Base-by-base conservation (phyloP, 257 asterid species). In the Primulina tabacum region DNA sequence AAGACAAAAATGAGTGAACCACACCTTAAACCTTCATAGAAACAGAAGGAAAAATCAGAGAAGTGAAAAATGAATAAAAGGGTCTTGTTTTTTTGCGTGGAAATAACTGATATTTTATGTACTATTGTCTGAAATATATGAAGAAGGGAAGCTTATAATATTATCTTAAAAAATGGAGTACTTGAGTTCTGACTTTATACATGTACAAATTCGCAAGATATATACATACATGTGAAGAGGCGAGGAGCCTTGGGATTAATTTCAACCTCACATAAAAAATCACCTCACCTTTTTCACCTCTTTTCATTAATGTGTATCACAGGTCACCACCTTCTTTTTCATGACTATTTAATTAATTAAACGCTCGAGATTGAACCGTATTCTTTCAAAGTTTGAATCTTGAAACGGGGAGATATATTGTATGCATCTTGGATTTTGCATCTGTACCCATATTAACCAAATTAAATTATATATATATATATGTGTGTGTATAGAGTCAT, bases 231-330 rank as follows among this genome's bases (percentile, higher is more conserved):
- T 70, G 81, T 80, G 83, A 64, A 72, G 75, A 47, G 29, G 81
- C 77, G 79, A 80, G 90, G 96, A 86, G 96, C 96, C 89, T 84
- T 57, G 79, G 86, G 95, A 86, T 86, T 86, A 84, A 89, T 78
- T 79, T 73, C 85, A 83, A 85, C 88, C 88, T 83, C 92, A 75
- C 81, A 71, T 18, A 67, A 43, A 77, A 60, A 69, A 60, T 75
- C 60, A 53, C 68, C 64, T 33, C 78, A 33, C 79, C 72, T 76
- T 85, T 79, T 85, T 67, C 81, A 81, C 82, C 83, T 28, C 85
- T 73, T 68, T 80, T 73, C 83, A 90, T 90, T 94, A 77, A 94
- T 91, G 87, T 77, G 70, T 64, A 58, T 94, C 99, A 94, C 99
- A 94, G 87, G 92, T 81, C 87, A 81, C 69, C 87, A 79, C 89